Conservation (phyloP, 176 grass and related monocot species). For the Triticum turgidum region DNA sequence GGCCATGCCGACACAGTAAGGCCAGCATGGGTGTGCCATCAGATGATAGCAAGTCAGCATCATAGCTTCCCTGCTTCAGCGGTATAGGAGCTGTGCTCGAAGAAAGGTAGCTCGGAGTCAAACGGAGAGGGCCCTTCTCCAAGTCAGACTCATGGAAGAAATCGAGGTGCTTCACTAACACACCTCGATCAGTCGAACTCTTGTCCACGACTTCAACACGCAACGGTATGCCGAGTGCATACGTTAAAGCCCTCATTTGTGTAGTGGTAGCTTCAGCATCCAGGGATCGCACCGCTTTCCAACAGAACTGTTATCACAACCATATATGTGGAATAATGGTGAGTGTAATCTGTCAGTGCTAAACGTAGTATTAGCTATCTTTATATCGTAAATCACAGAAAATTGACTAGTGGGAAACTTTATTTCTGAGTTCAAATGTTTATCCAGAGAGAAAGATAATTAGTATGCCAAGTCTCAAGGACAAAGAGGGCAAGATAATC, state of each 20-base stretch:
- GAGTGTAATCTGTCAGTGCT: background rate
- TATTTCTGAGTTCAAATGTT: background rate
- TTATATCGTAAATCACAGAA: background rate
- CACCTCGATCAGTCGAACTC: background rate
- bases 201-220: background rate
- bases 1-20: background rate
- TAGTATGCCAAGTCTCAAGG: background rate
- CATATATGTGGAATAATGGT: constrained; percentile 20
- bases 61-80: background rate
- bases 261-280: background rate
- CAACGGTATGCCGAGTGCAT: constrained; percentile 31
- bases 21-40: constrained; percentile 1
- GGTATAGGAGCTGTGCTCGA: background rate
- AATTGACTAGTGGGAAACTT: background rate
- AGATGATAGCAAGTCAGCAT: background rate
- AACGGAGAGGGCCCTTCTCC: background rate
- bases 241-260: constrained; percentile 27
- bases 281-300: background rate
- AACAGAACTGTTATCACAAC: constrained; percentile 22
- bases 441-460: background rate
- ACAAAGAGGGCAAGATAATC: background rate
- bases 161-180: constrained; percentile 1
- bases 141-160: constrained; percentile 1
- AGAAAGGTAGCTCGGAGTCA: background rate
- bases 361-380: background rate